Evolutionary conservation across 2,329 filamentous ascomycete genomes (phyloP), one percentile per base, ranked within the genome.

Genomic region (Talaromyces sp.): DNA sequence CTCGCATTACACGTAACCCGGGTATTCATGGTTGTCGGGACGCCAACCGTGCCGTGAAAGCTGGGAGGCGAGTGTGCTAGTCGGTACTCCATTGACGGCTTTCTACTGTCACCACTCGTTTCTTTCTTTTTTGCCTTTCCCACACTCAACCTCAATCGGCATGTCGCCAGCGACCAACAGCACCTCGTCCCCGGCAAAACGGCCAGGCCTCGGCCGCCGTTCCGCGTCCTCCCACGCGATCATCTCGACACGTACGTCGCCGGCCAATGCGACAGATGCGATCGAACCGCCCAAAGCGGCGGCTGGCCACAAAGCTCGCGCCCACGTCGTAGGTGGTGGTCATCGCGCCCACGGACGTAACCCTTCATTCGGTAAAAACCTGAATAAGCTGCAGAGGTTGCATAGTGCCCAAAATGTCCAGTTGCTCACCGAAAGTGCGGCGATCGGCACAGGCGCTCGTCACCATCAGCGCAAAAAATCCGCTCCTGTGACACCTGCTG

Each of bases 391-490:
- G 38, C 75, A 77, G 57, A 71, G 73, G 54, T 66, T 77, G 58
- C 67, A 69, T 51, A 67, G 70, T 56, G 63, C 69, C 52, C 66
- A 71, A 19, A 59, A 62, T 51, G 31, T 64, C 32, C 72, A 72
- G 58, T 64, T 75, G 11, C 65, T 64, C 24, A 63, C 70, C 35
- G 72, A 77, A 58, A 64, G 65, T 38, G 65, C 68, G 49, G 24
- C 55, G 52, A 58, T 58, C 58, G 38, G 57, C 52, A 58, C 63
- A 43, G 53, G 63, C 35, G 64, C 64, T n/a, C 70, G 73, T 50
- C 67, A 77, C 62, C 78, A 80, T 67, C 74, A 78, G 55, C 73
- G 77, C 62, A 79, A 79, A 67, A 79, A 77, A 64, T 80, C 78
- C 6, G 76, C 76, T 46, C 76, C 76, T 32, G 71, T 70, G 24